These are phyloP conservation scores for Liriodendron chinense DNA, from an alignment of 164 flowering plant species.

Conservation along the genomic window DNA sequence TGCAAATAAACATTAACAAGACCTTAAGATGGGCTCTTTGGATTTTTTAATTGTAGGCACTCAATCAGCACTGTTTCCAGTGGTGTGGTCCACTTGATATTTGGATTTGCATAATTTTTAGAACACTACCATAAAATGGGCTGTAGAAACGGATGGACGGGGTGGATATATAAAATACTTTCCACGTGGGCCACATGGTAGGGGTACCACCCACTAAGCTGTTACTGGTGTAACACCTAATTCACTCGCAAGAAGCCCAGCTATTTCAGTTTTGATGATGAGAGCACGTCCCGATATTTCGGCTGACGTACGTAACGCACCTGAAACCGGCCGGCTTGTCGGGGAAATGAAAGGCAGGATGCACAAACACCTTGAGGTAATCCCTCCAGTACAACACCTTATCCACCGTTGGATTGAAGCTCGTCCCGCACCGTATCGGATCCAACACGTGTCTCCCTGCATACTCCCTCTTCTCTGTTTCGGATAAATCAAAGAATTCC, in stretches of 20 bases:
- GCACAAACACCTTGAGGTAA: conserved; percentile 54
- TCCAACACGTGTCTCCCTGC: conserved; percentile 37
- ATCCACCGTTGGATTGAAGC: conserved; percentile 47
- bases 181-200: too few relatives aligned
- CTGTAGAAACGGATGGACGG: too few relatives aligned
- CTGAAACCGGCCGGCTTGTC: conserved; percentile 44
- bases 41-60: too few relatives aligned
- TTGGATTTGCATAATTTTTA: too few relatives aligned
- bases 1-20: too few relatives aligned
- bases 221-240: too few relatives aligned
- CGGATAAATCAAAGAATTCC: conserved; percentile 44
- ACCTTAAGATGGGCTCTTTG: too few relatives aligned
- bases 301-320: conserved; percentile 17
- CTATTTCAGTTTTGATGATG: background rate
- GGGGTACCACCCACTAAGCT: too few relatives aligned
- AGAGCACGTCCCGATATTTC: background rate
- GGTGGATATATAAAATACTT: too few relatives aligned
- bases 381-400: conserved; percentile 66
- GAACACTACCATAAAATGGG: too few relatives aligned
- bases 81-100: too few relatives aligned
- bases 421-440: conserved; percentile 59
- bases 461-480: conserved; percentile 50
- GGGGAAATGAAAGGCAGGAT: conserved; percentile 56
- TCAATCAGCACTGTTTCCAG: too few relatives aligned
- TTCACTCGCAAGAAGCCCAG: background rate